A percentile compares a stretch with the other conserved stretches of the same genome.
phyloP scores from a whole-genome alignment of 1,284 basidiomycete species.

The Mycena sp. region DNA sequence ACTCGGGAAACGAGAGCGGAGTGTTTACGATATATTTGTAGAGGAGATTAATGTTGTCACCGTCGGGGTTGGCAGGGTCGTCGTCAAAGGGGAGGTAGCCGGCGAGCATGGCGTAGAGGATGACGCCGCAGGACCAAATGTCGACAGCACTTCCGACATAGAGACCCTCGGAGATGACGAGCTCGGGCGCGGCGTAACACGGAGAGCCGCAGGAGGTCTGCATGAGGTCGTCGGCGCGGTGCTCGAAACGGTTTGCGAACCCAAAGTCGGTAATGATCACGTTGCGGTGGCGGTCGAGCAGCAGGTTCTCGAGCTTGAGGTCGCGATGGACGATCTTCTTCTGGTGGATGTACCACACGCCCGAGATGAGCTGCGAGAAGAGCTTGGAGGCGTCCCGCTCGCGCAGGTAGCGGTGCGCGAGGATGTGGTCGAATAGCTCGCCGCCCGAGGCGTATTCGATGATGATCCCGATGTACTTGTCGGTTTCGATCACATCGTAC shows the following conservation, averaged over 20 bases:
- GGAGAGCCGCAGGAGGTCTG: constrained; percentile 98
- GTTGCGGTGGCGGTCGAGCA: constrained; percentile 97
- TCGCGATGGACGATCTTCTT: constrained; percentile 99
- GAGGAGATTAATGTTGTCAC: constrained; percentile 99
- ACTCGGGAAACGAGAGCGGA: constrained; percentile 93
- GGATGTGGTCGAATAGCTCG: constrained; percentile 98
- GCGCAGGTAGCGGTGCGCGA: constrained; percentile 96
- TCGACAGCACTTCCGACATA: constrained; percentile 99
- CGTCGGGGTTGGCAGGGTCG: constrained; percentile 98
- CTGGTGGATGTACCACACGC: constrained; percentile 79
- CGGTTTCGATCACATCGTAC: constrained; percentile 99
- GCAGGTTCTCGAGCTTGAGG: constrained; percentile 97
- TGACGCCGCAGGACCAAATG: constrained; percentile 99
- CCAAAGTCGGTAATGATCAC: constrained; percentile 99
- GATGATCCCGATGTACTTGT: constrained; percentile 99
- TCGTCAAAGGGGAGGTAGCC: constrained; percentile 99
- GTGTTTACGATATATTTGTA: constrained; percentile 99
- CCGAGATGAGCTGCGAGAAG: constrained; percentile 98
- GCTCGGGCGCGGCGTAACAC: constrained; percentile 98
- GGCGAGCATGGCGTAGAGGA: constrained; percentile 98
- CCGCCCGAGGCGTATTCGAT: constrained; percentile 98
- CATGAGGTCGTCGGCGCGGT: constrained; percentile 94
- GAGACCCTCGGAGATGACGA: constrained; percentile 98
- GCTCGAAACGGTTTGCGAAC: constrained; percentile 97
- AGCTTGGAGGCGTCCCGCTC: constrained; percentile 96